Percentiles rank a stretch among this genome's conserved stretches.
These are phyloP conservation scores for Pseudoperonospora humuli DNA, from an alignment of 352 stramenopile genomes.

Conservation along the genomic window DNA sequence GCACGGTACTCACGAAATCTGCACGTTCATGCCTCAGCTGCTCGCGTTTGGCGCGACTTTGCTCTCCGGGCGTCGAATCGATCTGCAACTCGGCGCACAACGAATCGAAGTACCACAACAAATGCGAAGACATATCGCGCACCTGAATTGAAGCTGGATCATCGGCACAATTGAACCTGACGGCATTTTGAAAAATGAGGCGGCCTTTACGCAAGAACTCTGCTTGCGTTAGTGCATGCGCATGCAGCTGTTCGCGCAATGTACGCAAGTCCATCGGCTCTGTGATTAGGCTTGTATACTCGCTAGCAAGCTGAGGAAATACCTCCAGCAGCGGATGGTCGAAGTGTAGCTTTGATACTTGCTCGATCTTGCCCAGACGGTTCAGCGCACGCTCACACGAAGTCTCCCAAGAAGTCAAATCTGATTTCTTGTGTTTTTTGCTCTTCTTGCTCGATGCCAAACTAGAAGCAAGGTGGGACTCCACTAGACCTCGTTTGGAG, in stretches of 20 bases:
- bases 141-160: slow-evolving; percentile 66
- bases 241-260: slow-evolving; percentile 52
- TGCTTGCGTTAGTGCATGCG: slow-evolving; percentile 33
- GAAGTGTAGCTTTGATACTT: slow-evolving; percentile 75
- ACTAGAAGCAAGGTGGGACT: slow-evolving; percentile 17
- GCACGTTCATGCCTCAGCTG: slow-evolving; percentile 49
- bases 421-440: slow-evolving; percentile 74
- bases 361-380: slow-evolving; percentile 65
- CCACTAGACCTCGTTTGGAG: slow-evolving; percentile 31
- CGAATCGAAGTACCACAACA: slow-evolving; percentile 83
- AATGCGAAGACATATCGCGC: slow-evolving; percentile 70
- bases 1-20: slow-evolving; percentile 37
- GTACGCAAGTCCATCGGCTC: slow-evolving; percentile 81
- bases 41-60: slow-evolving; percentile 28
- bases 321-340: slow-evolving; percentile 65
- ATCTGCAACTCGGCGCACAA: slow-evolving; percentile 64
- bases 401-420: slow-evolving; percentile 66
- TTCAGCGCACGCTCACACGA: slow-evolving; percentile 65
- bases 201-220: slow-evolving; percentile 72
- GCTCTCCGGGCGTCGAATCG: slow-evolving; percentile 14
- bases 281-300: slow-evolving; percentile 57
- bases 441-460: slow-evolving; percentile 39
- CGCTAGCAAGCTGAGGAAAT: slow-evolving; percentile 56
- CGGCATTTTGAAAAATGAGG: slow-evolving; percentile 77
- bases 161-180: slow-evolving; percentile 70